These are phyloP conservation scores for Debaryomyces castellii DNA, from an alignment of 805 yeast genomes.

Conservation along the genomic window DNA sequence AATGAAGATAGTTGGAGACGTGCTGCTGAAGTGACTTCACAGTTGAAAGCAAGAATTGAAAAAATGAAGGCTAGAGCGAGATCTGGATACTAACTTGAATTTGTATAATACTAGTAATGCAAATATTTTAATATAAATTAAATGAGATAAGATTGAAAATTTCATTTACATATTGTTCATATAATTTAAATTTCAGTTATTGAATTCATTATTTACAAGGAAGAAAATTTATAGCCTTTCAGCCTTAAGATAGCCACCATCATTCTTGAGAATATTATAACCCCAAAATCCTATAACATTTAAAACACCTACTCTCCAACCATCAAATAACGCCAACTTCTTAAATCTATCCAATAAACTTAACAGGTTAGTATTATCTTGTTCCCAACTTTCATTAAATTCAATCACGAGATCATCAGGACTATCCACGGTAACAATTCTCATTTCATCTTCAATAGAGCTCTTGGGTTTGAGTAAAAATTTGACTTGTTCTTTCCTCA, in stretches of 20 bases:
- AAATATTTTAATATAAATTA: too few relatives aligned
- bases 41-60: conserved; percentile 82
- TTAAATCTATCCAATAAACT: conserved; percentile 41
- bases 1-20: conserved; percentile 79
- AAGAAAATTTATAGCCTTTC: conserved; percentile 23
- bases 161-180: not conserved
- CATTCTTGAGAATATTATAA: conserved; percentile 53
- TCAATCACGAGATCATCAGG: conserved; percentile 57
- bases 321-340: conserved; percentile 58
- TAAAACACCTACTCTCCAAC: conserved; percentile 86
- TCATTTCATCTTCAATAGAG: conserved; percentile 31
- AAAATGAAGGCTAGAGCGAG: conserved; percentile 73
- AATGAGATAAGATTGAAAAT: too few relatives aligned
- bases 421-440: conserved; percentile 43
- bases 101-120: too few relatives aligned
- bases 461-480: conserved; percentile 49
- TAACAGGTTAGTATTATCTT: conserved; percentile 29
- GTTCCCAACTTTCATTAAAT: conserved; percentile 46
- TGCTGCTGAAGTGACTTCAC: conserved; percentile 87
- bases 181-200: not conserved
- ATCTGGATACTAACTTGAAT: conserved; percentile 1
- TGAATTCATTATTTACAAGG: not conserved
- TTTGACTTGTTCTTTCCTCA: conserved; percentile 79
- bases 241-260: conserved; percentile 39
- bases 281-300: conserved; percentile 87